Evolutionary conservation across 2,329 filamentous ascomycete species (phyloP).

Genomic region (Sphaerostilbella broomeana): DNA sequence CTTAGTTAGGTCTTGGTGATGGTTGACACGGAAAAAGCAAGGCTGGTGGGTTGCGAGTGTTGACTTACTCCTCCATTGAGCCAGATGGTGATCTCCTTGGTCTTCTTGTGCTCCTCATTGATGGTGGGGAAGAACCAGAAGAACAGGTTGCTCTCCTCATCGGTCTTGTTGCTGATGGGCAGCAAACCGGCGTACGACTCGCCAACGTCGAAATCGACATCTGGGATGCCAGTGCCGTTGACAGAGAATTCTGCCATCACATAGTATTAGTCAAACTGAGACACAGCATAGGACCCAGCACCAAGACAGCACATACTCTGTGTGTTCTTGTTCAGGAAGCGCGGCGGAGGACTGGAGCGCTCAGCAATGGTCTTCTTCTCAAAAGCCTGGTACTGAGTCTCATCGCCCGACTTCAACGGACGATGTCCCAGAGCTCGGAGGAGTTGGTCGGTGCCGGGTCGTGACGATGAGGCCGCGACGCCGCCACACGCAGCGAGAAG

Average conservation of each 20-base stretch:
- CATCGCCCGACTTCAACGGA: neutral
- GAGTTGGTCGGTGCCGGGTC: neutral
- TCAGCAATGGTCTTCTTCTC: neutral
- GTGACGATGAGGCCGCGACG: neutral
- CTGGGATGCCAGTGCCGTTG: conserved; percentile 58
- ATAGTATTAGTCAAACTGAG: neutral
- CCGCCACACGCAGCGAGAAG: neutral
- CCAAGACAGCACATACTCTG: neutral
- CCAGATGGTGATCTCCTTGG: conserved; percentile 58
- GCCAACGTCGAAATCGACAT: conserved; percentile 62
- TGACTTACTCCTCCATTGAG: conserved; percentile 45
- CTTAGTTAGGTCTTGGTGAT: neutral
- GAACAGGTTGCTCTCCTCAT: conserved; percentile 49
- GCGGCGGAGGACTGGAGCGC: neutral
- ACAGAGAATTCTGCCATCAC: conserved; percentile 56
- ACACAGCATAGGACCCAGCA: neutral
- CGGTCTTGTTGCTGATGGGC: conserved; percentile 37
- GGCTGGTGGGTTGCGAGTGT: neutral
- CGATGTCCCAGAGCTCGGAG: neutral
- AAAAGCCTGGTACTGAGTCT: neutral
- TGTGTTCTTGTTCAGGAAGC: conserved; percentile 3
- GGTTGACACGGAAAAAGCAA: neutral
- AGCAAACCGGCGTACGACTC: conserved; percentile 59
- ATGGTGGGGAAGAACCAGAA: conserved; percentile 62
- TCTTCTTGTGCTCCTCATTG: conserved; percentile 34